A percentile compares a stretch with the other conserved stretches of the same genome.
phyloP scores from a whole-genome alignment of 1,284 basidiomycete species.

The Cyathus olla region DNA sequence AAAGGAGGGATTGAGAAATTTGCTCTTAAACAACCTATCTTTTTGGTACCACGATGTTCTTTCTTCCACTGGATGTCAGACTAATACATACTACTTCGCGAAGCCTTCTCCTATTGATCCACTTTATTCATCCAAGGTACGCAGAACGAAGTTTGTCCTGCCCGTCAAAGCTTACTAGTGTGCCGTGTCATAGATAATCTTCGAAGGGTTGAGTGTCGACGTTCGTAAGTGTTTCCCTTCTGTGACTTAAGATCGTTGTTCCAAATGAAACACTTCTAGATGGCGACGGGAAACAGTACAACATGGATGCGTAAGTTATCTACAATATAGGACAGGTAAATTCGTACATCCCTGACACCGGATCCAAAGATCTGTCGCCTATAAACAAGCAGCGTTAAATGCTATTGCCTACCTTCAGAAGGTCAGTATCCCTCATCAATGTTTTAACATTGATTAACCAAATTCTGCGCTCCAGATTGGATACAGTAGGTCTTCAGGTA shows the following conservation, averaged over 20 bases:
- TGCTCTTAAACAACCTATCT: constrained; percentile 81
- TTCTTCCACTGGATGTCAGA: not conserved
- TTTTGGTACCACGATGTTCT: constrained; percentile 56
- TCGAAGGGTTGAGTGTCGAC: constrained; percentile 82
- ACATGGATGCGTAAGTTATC: constrained; percentile 77
- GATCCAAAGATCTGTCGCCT: constrained; percentile 70
- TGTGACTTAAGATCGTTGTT: not conserved
- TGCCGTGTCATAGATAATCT: constrained; percentile 59
- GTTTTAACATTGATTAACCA: too few species aligned
- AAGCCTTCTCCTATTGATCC: constrained; percentile 83
- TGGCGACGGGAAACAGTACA: constrained; percentile 80
- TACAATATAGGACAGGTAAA: too few species aligned
- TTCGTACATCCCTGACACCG: not conserved
- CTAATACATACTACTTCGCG: not conserved
- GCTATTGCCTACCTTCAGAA: constrained; percentile 83
- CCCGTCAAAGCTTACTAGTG: not conserved
- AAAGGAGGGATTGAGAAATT: constrained; percentile 83
- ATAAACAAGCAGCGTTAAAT: constrained; percentile 84
- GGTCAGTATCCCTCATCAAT: constrained; percentile 39
- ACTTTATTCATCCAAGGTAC: constrained; percentile 74
- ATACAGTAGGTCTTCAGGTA: constrained; percentile 61
- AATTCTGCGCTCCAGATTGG: constrained; percentile 51
- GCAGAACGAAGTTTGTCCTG: constrained; percentile 4
- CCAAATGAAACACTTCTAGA: constrained; percentile 48
- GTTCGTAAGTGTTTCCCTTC: constrained; percentile 56